Conservation (phyloP, 2,329 filamentous ascomycete genomes). For the Apiospora malaysiana region DNA sequence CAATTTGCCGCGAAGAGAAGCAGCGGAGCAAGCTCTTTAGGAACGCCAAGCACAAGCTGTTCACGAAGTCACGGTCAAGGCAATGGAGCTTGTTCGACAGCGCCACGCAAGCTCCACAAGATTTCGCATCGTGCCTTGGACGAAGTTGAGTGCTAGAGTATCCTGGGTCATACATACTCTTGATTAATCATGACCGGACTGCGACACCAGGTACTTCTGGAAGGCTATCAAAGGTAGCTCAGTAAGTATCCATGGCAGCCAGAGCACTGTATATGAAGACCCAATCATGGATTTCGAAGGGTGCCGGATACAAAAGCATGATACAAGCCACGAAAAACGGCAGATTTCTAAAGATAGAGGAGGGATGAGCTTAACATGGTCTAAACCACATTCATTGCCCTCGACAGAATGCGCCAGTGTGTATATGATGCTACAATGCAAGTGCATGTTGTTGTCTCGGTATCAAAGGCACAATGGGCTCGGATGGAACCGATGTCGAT, state of each 20-base stretch:
- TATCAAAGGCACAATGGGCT: background rate
- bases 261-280: background rate
- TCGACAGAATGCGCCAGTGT: background rate
- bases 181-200: background rate
- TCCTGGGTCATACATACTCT: background rate
- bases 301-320: background rate
- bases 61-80: background rate
- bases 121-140: background rate
- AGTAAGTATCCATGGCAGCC: background rate
- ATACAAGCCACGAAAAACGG: background rate
- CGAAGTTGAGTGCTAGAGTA: background rate
- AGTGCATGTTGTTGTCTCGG: background rate
- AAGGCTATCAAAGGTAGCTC: background rate
- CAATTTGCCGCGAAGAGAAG: background rate
- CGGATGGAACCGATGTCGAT: conserved; percentile 6
- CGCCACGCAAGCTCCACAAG: background rate
- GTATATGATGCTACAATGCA: background rate
- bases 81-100: background rate
- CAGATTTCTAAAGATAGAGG: background rate
- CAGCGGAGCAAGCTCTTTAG: background rate
- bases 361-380: background rate
- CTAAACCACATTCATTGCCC: background rate
- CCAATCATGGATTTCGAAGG: background rate
- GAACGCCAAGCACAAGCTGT: background rate
- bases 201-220: background rate